A percentile compares a stretch with the other conserved stretches of the same genome.
These are phyloP conservation scores for Akanthomyces muscarius DNA, from an alignment of 2,329 filamentous ascomycete genomes.

Conservation along the genomic window DNA sequence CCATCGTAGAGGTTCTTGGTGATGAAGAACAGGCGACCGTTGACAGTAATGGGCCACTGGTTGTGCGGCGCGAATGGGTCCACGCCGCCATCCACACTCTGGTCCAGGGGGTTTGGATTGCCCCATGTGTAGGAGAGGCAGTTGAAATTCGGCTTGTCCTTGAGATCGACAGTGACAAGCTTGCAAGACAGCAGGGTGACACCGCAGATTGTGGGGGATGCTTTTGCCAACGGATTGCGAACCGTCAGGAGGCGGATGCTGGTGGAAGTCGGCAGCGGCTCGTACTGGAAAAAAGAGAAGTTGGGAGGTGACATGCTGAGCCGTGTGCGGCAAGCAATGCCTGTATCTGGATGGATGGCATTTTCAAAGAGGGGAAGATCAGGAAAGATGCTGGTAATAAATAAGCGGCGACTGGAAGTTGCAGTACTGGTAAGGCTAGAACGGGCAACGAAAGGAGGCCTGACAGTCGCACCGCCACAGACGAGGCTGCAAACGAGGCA, in stretches of 20 bases:
- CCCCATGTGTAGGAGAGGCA: conserved; percentile 20
- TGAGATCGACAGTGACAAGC: conserved; percentile 13
- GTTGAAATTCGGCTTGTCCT: conserved; percentile 13
- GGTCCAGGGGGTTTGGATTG: conserved; percentile 12
- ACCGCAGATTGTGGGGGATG: conserved; percentile 9
- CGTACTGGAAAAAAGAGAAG: neutral
- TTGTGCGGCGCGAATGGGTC: conserved; percentile 15
- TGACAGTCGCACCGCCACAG: conserved; percentile 5
- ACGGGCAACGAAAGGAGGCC: neutral
- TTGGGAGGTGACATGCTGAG: conserved; percentile 6
- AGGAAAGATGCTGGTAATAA: conserved; percentile 8
- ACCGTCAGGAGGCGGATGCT: conserved; percentile 13
- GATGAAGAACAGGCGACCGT: conserved; percentile 24
- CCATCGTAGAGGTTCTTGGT: conserved; percentile 16
- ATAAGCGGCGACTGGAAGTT: conserved; percentile 1
- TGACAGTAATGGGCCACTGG: conserved; percentile 16
- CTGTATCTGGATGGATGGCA: neutral
- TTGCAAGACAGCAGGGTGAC: conserved; percentile 13
- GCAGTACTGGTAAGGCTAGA: neutral
- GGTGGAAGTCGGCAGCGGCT: conserved; percentile 6
- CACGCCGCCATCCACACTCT: neutral
- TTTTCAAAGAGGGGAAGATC: neutral
- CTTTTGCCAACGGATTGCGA: conserved; percentile 9
- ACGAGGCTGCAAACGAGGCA: neutral
- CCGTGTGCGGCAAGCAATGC: neutral